Evolutionary conservation across 257 asterid genomes (phyloP), one percentile per base, ranked within the genome.

Genomic region (Fraxinus pennsylvanica): DNA sequence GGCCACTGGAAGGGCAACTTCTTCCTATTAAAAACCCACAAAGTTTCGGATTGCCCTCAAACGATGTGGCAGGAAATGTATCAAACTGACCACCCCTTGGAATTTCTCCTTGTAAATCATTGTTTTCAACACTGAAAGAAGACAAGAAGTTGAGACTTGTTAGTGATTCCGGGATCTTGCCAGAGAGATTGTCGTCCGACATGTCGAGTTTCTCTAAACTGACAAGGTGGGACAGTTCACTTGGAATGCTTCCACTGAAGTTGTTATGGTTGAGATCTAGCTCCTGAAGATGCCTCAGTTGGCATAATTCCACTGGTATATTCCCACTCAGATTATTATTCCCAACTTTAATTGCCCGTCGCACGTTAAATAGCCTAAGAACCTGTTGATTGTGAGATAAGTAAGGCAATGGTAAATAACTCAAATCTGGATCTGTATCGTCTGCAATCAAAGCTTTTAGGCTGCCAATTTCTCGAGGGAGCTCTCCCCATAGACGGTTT

Each of bases 11-110:
- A 3, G 32, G 17, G 70, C 93, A 89, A 2, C 12, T 73, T 77
- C 74, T 76, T 1, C 21, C 70, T 5, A 88, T 8, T 2, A 61
- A 35, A 25, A 17, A 9, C 3, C 94, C 94, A 17, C 92, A 89
- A 2, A 89, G 90, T 63, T 78, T 75, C 0, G 85, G 87, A 76
- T 89, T 89, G 38, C 92, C 94, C 70, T 80, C 82, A 22, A 86
- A 89, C 0, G 92, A 80, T 29, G 63, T 50, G 14, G 73, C 61
- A 0, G 84, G 0, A 27, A 89, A 89, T 3, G 94, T 88, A 32
- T 84, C 86, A 30, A 89, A 86, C 84, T 89, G 94, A 4, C 83
- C 85, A 14, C 88, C 89, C 5, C 54, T 73, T 5, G 94, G 94
- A 35, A 89, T 83, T 54, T 80, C 89, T 8, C 94, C 94, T 61